phyloP scores from a whole-genome alignment of 306 rosid species.

The Herpetospermum pedunculosum region DNA sequence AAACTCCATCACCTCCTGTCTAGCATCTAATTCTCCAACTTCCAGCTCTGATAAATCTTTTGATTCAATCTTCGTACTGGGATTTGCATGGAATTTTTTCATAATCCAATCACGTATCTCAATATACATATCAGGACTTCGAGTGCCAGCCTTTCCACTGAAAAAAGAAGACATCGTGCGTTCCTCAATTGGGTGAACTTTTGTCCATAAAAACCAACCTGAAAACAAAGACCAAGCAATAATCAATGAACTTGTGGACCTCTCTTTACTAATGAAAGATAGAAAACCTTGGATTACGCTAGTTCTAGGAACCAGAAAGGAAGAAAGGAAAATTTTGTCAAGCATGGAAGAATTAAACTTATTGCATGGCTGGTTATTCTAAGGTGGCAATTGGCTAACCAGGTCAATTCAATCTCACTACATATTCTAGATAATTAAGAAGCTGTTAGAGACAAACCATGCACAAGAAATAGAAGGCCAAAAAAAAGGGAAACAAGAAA shows the following conservation, averaged over 20 bases:
- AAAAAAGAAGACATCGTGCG: constrained; percentile 63
- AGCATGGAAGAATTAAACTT: not conserved
- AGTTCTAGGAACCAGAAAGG: not conserved
- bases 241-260: constrained; percentile 3
- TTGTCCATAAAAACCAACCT: constrained; percentile 93
- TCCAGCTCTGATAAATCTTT: constrained; percentile 68
- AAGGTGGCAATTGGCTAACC: not conserved
- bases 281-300: not conserved
- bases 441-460: not conserved
- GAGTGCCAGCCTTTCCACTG: constrained; percentile 43
- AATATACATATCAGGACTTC: constrained; percentile 52
- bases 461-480: not conserved
- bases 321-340: not conserved
- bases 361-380: not conserved
- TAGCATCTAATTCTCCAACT: constrained; percentile 56
- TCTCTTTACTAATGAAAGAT: not conserved
- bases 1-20: constrained; percentile 81
- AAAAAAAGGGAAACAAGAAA: not conserved
- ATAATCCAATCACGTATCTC: constrained; percentile 74
- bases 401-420: not conserved
- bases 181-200: constrained; percentile 62
- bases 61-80: constrained; percentile 40
- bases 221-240: constrained; percentile 16
- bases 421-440: not conserved
- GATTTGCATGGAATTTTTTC: constrained; percentile 54